Evolutionary conservation across 2,329 filamentous ascomycete genomes (phyloP).

Genomic region (Xylariaceae sp.): DNA sequence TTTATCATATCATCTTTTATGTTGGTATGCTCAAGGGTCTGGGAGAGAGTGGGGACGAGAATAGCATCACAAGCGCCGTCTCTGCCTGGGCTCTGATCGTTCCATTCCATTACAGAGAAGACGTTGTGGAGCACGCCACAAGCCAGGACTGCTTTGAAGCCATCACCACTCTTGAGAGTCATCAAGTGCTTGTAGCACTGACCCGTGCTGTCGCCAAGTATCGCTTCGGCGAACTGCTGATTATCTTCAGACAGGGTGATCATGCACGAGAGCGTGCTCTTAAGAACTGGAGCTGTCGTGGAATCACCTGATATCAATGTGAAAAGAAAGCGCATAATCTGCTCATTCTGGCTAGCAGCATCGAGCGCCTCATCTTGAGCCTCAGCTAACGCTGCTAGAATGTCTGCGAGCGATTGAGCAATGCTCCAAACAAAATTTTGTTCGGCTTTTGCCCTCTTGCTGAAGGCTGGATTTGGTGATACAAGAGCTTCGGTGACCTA

Average conservation of each 20-base stretch:
- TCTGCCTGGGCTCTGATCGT: constrained; percentile 55
- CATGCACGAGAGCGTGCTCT: constrained; percentile 60
- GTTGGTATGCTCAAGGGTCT: constrained; percentile 46
- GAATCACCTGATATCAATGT: constrained; percentile 51
- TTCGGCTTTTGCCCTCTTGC: constrained; percentile 58
- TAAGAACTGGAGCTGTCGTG: constrained; percentile 50
- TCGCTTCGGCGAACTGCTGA: constrained; percentile 54
- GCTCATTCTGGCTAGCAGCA: constrained; percentile 55
- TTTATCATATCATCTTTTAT: constrained; percentile 38
- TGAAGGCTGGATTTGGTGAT: constrained; percentile 49
- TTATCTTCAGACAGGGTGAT: constrained; percentile 67
- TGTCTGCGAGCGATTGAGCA: constrained; percentile 57
- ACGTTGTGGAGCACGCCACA: constrained; percentile 69
- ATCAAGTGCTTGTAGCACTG: constrained; percentile 57
- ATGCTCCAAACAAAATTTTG: constrained; percentile 61
- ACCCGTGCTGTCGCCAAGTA: constrained; percentile 56
- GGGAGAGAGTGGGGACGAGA: constrained; percentile 53
- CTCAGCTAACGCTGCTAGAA: constrained; percentile 61
- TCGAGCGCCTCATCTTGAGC: constrained; percentile 66
- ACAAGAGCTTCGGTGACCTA: constrained; percentile 52
- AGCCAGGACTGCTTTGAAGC: constrained; percentile 58
- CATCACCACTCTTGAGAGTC: constrained; percentile 53
- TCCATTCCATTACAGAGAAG: constrained; percentile 60
- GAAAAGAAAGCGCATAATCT: constrained; percentile 61
- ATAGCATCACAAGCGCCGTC: constrained; percentile 57